Conservation (phyloP, 1,284 basidiomycete genomes). For the Ceratobasidium papillatum region DNA sequence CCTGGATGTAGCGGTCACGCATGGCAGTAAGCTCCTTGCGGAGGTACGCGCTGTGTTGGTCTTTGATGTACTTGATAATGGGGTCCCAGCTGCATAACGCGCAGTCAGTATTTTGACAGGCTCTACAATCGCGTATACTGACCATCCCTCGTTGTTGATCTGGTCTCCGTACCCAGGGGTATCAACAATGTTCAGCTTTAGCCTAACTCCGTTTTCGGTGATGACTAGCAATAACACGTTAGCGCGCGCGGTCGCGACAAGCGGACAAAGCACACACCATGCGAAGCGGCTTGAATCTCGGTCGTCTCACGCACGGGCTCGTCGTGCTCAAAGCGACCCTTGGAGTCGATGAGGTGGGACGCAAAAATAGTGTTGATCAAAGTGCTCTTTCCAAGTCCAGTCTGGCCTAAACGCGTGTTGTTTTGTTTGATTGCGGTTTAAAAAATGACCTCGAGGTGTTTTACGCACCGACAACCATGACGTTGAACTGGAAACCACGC, state of each 20-base stretch:
- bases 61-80: conserved; percentile 98
- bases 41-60: conserved; percentile 98
- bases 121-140: conserved; percentile 50
- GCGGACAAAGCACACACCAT: conserved; percentile 65
- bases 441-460: conserved; percentile 24
- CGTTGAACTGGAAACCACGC: conserved; percentile 99
- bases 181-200: conserved; percentile 97
- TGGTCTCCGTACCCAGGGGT: conserved; percentile 99
- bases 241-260: background rate
- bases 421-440: conserved; percentile 27
- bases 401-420: conserved; percentile 73
- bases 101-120: conserved; percentile 37
- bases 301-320: conserved; percentile 93
- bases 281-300: conserved; percentile 94
- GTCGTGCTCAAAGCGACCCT: conserved; percentile 89
- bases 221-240: conserved; percentile 69
- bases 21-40: conserved; percentile 99
- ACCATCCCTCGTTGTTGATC: conserved; percentile 99
- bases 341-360: conserved; percentile 96
- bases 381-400: conserved; percentile 97
- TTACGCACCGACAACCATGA: conserved; percentile 89
- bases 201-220: conserved; percentile 93
- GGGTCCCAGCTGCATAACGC: conserved; percentile 85
- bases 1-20: conserved; percentile 97
- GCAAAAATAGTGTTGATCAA: conserved; percentile 99